These are phyloP conservation scores for Eucalyptus regnans DNA, from an alignment of 345 rosid species.

Conservation along the genomic window DNA sequence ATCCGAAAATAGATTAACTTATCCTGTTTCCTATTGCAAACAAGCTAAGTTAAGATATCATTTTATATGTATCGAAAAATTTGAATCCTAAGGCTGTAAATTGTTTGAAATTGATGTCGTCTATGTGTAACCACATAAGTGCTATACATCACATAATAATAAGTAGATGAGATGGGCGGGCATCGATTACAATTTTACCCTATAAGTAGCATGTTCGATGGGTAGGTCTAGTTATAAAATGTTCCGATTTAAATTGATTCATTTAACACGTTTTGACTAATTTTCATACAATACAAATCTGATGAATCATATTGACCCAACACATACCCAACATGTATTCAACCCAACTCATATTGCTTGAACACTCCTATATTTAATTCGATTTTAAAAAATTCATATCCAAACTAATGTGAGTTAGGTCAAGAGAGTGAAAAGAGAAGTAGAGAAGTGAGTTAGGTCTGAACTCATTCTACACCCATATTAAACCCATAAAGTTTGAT, in stretches of 20 bases:
- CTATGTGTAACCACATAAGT: background rate
- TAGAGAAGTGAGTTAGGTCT: background rate
- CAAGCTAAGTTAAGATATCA: background rate
- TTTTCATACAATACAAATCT: no score
- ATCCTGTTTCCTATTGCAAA: background rate
- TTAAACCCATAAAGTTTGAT: background rate
- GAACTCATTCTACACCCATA: no score
- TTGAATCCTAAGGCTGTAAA: rapidly evolving
- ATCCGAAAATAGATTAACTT: background rate
- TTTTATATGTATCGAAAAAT: background rate
- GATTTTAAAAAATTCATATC: background rate
- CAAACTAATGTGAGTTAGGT: background rate
- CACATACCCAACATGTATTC: no score
- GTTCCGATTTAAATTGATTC: no score
- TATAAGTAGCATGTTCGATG: background rate
- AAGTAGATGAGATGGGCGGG: background rate
- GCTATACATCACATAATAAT: background rate
- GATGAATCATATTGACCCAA: background rate
- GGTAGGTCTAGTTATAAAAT: background rate
- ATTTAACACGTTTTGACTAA: no score
- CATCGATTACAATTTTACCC: background rate
- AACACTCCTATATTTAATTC: no score
- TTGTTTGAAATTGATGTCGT: background rate
- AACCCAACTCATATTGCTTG: no score
- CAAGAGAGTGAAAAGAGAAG: background rate